Conservation (phyloP, 306 rosid species). For the Clitoria ternatea region DNA sequence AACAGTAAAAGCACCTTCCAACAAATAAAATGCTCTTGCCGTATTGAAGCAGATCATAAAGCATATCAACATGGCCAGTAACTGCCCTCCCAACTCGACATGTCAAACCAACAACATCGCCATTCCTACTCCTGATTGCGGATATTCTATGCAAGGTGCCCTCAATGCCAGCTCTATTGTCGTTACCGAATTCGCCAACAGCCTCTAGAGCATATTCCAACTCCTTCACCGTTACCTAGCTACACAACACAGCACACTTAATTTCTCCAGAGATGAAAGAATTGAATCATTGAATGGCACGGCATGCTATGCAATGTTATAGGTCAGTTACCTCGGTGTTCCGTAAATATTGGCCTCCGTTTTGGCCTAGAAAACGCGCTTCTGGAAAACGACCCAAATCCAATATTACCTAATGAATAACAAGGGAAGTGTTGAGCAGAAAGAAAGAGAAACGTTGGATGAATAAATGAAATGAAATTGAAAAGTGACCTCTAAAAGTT, state of each 20-base stretch:
- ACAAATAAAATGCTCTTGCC: slow-evolving; percentile 68
- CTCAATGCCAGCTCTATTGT: slow-evolving; percentile 75
- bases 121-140: slow-evolving; percentile 62
- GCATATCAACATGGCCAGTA: slow-evolving; percentile 58
- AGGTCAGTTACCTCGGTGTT: slow-evolving; percentile 48
- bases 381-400: slow-evolving; percentile 68
- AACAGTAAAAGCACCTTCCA: too few relatives aligned
- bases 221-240: slow-evolving; percentile 61
- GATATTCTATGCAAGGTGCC: slow-evolving; percentile 76
- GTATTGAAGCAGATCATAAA: slow-evolving; percentile 63
- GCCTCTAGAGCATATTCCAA: slow-evolving; percentile 59
- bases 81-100: slow-evolving; percentile 68
- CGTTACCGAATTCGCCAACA: slow-evolving; percentile 66
- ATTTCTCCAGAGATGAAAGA: slow-evolving; percentile 17
- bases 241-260: background rate
- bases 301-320: background rate
- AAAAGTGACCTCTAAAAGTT: slow-evolving; percentile 48
- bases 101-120: slow-evolving; percentile 60
- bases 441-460: background rate
- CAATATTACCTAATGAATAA: slow-evolving; percentile 45
- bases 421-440: background rate
- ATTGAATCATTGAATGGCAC: background rate
- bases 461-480: background rate
- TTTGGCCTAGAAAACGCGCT: slow-evolving; percentile 57
- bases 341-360: slow-evolving; percentile 46